Conservation (phyloP, 768 basidiomycete genomes). For the Rhodotorula diobovata region DNA sequence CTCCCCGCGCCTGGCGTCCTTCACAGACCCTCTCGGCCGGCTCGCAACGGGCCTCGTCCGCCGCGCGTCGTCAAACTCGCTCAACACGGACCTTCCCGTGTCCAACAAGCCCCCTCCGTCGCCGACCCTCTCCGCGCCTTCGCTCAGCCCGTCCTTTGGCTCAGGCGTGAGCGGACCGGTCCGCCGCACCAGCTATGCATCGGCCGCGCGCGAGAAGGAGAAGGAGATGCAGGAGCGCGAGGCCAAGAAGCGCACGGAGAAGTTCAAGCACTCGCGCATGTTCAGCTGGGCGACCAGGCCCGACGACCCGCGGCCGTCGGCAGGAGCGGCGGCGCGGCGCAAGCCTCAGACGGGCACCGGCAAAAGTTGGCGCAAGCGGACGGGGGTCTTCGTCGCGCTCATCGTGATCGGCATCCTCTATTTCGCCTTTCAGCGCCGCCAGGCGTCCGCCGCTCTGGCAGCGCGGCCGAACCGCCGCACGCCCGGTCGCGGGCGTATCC, state of each 20-base stretch:
- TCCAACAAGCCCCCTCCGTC: slow-evolving; percentile 21
- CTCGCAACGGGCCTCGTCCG: slow-evolving; percentile 33
- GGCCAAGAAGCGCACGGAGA: slow-evolving; percentile 15
- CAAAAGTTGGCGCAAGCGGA: neutral
- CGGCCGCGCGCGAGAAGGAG: slow-evolving; percentile 33
- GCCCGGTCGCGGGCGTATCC: neutral
- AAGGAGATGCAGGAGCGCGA: slow-evolving; percentile 29
- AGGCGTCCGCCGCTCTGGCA: no score
- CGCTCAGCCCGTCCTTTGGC: slow-evolving; percentile 8
- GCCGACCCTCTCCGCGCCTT: slow-evolving; percentile 13
- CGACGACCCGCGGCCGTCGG: neutral
- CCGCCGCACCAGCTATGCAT: slow-evolving; percentile 19
- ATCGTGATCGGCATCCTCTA: neutral
- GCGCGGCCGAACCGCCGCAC: accelerated
- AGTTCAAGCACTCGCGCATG: slow-evolving; percentile 19
- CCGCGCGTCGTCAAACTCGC: slow-evolving; percentile 17
- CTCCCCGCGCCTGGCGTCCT: slow-evolving; percentile 21
- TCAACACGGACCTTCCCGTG: slow-evolving; percentile 23
- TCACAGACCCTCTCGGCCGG: slow-evolving; percentile 34
- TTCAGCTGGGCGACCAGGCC: slow-evolving; percentile 21
- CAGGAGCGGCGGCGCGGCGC: neutral
- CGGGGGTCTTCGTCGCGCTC: neutral
- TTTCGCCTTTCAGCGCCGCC: neutral
- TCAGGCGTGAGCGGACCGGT: neutral
- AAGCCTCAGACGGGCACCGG: neutral